These are phyloP conservation scores for Bimuria novae-zelandiae DNA, from an alignment of 2,329 filamentous ascomycete genomes.

Conservation along the genomic window DNA sequence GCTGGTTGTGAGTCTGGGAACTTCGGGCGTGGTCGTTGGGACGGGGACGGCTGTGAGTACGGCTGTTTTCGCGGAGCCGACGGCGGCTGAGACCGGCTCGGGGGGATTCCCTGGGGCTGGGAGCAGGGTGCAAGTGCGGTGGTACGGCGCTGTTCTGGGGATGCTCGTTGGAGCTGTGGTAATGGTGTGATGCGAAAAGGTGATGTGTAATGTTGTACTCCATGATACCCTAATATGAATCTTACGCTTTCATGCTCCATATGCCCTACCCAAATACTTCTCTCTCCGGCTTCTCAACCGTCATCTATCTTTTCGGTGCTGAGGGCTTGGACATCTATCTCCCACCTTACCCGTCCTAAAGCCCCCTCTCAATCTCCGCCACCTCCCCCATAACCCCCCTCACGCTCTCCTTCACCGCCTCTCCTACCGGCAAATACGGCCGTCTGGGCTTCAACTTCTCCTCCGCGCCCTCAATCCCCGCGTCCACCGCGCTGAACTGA, in stretches of 20 bases:
- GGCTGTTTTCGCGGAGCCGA: neutral
- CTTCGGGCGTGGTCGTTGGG: neutral
- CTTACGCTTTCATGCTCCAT: no score
- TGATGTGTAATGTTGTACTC: neutral
- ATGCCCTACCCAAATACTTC: no score
- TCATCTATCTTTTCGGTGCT: no score
- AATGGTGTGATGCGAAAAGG: neutral
- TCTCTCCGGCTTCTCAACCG: no score
- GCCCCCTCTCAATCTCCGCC: constrained; percentile 31
- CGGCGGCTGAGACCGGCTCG: neutral
- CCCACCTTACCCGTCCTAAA: neutral
- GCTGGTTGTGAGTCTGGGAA: constrained; percentile 1
- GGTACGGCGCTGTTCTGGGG: neutral
- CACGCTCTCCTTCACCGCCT: constrained; percentile 29
- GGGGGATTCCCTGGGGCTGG: neutral
- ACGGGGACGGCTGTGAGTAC: neutral
- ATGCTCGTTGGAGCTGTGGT: neutral
- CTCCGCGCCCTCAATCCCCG: constrained; percentile 48
- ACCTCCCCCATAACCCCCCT: constrained; percentile 30
- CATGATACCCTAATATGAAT: constrained; percentile 4
- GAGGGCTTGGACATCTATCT: no score
- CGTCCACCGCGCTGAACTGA: constrained; percentile 64
- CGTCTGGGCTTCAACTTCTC: constrained; percentile 32
- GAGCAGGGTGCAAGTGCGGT: neutral
- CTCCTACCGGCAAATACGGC: constrained; percentile 35